Evolutionary conservation across 495 filamentous ascomycete genomes (phyloP), one percentile per base, ranked within the genome.

Genomic region (Symbiotaphrina buchneri): DNA sequence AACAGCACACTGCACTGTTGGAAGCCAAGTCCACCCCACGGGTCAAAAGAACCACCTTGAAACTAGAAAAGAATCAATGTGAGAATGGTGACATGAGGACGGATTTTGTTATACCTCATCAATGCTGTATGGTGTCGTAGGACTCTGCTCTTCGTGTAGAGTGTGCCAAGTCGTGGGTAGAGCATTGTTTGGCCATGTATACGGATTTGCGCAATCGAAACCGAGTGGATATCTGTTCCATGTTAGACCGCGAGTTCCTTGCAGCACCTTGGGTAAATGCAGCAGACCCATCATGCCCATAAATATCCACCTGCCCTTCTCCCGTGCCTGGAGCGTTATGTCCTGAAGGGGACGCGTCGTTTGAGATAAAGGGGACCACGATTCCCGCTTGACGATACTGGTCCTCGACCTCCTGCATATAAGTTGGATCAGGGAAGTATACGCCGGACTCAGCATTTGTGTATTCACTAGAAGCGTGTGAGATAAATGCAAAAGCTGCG

Each of bases 21-120:
- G 35, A 71, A 80, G 0, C 76, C 73, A 3, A 47, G 42, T 11
- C 74, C 76, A 37, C 73, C 76, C 74, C 75, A 83, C 2, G 71
- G 68, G 37, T 81, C 75, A 33, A 74, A 79, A 0, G 66, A 53
- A n/a, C 78, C 78, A 10, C 65, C 76, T 58, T 84, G 73, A 47
- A 74, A 78, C 51, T 68, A 24, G 26, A 11, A 18, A 13, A 1
- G 31, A 11, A 14, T n/a, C 5, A 45, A 38, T 5, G 39, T 44
- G 39, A 46, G 56, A 37, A 44, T 63, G 28, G 52, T 39, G 17
- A 54, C 48, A 0, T 27, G 27, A 21, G 39, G 22, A 8, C 31
- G 40, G n/a, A n/a, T n/a, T n/a, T n/a, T n/a, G n/a, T n/a, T n/a
- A n/a, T n/a, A n/a, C n/a, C n/a, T n/a, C n/a, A n/a, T n/a, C n/a